Evolutionary conservation across 768 basidiomycete species (phyloP).

Genomic region (Tubosaeta sp.): DNA sequence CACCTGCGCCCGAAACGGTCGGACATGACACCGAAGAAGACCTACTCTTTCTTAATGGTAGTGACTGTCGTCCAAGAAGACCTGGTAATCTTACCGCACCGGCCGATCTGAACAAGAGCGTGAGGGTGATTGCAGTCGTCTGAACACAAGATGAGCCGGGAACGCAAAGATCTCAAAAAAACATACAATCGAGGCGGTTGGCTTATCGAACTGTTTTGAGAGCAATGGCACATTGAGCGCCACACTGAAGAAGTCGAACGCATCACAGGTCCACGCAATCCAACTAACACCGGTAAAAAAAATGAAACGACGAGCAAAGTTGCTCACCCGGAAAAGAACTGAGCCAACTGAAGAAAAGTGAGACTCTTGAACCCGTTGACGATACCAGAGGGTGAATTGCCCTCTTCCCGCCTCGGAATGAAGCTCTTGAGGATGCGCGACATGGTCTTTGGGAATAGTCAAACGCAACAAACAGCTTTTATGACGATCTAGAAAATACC

Average conservation of each 20-base stretch:
- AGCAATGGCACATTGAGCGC: constrained; percentile 52
- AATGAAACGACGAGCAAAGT: not conserved
- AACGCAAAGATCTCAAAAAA: not conserved
- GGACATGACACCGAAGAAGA: constrained; percentile 77
- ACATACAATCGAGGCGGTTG: constrained; percentile 42
- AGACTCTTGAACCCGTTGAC: constrained; percentile 41
- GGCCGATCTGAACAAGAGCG: constrained; percentile 80
- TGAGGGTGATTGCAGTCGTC: constrained; percentile 87
- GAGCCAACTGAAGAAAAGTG: constrained; percentile 53
- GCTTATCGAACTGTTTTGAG: constrained; percentile 43
- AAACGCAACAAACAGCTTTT: constrained; percentile 9
- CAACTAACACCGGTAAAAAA: constrained; percentile 39
- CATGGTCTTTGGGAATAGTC: constrained; percentile 6
- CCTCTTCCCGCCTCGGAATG: constrained; percentile 45
- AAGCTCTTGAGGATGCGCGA: constrained; percentile 42
- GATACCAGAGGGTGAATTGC: constrained; percentile 34
- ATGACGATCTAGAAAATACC: constrained; percentile 4
- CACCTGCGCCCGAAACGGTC: constrained; percentile 93
- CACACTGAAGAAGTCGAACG: constrained; percentile 84
- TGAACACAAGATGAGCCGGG: constrained; percentile 13
- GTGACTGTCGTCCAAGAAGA: not conserved
- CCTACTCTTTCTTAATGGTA: constrained; percentile 12
- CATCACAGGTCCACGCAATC: constrained; percentile 85
- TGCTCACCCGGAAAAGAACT: constrained; percentile 52
- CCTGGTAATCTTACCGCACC: constrained; percentile 48